Evolutionary conservation across 306 rosid genomes (phyloP), one percentile per base, ranked within the genome.

Genomic region (Mimosa bimucronata): DNA sequence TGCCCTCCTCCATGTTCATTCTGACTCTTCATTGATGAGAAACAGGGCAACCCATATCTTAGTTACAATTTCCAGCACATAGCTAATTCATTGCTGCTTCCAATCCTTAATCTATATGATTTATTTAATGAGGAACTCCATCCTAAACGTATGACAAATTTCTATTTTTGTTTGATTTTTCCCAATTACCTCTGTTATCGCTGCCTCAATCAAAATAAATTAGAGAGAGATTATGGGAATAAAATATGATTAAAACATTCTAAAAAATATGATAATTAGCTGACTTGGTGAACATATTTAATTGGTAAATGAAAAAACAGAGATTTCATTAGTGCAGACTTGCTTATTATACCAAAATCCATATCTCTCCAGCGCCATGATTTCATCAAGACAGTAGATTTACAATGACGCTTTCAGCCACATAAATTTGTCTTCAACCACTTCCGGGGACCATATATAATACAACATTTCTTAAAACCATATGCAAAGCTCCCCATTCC

Each of bases 391-490:
- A 29, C 40, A 53, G 64, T 31, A 74, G 74, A 70, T 73, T 21
- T 83, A 73, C 86, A 73, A 29, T 19, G 40, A 68, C 73, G 42
- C 29, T 2, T 34, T 28, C 68, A 23, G 37, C 29, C n/a, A 64
- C 26, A 19, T 7, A n/a, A 28, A 71, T 57, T n/a, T 45, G 6
- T 10, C 3, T 18, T 25, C 6, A 58, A 5, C 52, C 52, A 31
- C 25, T 29, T 40, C 30, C 74, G 62, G 50, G 19, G 19, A 44
- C 45, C 66, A 15, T 25, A 25, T 25, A 4, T n/a, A 21, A 55
- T 9, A 79, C 66, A 60, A 23, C 66, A 46, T 31, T 74, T 46
- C 5, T 69, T 42, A 23, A 14, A 55, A 57, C 53, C 68, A 6
- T 28, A 40, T 21, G 10, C 38, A 21, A 66, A 9, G 9, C 29